Conservation (phyloP, 2,329 filamentous ascomycete genomes). For the Cylindrodendrum hubeiense region DNA sequence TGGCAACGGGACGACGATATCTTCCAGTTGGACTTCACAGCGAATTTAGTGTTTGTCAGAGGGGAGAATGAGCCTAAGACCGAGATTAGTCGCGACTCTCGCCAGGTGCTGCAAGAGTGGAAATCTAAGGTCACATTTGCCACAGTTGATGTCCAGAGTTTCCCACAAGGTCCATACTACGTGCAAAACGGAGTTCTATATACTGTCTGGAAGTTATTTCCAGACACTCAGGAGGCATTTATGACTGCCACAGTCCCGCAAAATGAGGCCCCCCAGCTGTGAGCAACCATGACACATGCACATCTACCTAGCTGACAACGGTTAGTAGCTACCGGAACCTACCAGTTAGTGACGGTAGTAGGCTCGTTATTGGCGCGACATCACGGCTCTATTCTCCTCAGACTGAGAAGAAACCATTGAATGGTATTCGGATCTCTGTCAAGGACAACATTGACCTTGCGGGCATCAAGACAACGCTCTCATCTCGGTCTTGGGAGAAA, state of each 20-base stretch:
- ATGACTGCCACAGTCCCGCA: background rate
- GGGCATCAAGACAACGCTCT: slow-evolving; percentile 64
- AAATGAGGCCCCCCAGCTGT: background rate
- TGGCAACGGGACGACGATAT: background rate
- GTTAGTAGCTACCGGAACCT: background rate
- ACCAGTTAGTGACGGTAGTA: background rate
- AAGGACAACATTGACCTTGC: slow-evolving; percentile 70
- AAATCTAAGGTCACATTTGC: background rate
- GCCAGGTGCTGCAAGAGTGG: background rate
- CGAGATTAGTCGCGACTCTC: background rate
- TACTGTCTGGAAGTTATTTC: background rate
- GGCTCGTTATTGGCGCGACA: background rate
- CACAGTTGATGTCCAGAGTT: background rate
- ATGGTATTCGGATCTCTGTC: slow-evolving; percentile 39
- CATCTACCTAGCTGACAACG: background rate
- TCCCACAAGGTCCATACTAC: background rate
- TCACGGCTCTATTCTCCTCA: background rate
- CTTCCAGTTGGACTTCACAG: background rate
- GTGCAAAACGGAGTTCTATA: background rate
- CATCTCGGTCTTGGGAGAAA: slow-evolving; percentile 66
- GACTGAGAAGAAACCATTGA: background rate
- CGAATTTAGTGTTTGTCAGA: background rate
- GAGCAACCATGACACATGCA: background rate
- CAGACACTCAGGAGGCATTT: background rate
- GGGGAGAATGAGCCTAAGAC: background rate